Conservation (phyloP, 441 rosid species). For the Populus hybrid region DNA sequence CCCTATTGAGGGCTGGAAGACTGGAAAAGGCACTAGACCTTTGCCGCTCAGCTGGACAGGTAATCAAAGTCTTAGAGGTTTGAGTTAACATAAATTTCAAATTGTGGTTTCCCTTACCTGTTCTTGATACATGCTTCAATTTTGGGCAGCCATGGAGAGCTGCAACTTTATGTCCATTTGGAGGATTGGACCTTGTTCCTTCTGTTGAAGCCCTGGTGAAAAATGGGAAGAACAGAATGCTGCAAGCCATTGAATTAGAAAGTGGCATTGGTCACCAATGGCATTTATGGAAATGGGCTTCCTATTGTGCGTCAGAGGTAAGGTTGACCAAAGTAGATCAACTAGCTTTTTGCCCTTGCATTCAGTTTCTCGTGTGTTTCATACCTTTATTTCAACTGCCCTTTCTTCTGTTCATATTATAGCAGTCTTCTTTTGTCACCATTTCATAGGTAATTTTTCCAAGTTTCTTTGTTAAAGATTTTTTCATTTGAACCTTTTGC, state of each 20-base stretch:
- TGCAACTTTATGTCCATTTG: conserved; percentile 85
- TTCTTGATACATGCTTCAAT: conserved; percentile 15
- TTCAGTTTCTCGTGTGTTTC: background rate
- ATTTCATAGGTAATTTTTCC: background rate
- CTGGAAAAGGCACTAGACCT: conserved; percentile 87
- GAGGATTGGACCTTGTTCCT: conserved; percentile 82
- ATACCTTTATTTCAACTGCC: conserved; percentile 5
- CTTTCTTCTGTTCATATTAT: conserved; percentile 4
- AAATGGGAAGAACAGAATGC: conserved; percentile 76
- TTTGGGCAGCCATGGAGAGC: conserved; percentile 93
- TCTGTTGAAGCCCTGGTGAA: conserved; percentile 77
- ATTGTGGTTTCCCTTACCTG: conserved; percentile 4
- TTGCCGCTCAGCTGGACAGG: conserved; percentile 99
- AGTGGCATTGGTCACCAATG: conserved; percentile 88
- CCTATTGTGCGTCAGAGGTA: conserved; percentile 94
- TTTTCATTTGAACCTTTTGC: conserved; percentile 9
- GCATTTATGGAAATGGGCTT: conserved; percentile 98
- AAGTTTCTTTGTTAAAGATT: conserved; percentile 2
- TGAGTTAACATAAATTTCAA: conserved; percentile 1
- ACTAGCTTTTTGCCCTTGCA: background rate
- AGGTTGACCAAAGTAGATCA: conserved; percentile 4
- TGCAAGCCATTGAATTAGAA: conserved; percentile 93
- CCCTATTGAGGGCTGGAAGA: conserved; percentile 92
- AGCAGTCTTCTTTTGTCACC: background rate
- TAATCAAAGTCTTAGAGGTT: conserved; percentile 26